Conservation (phyloP, 805 yeast species). For the Kazachstania psychrophila region DNA sequence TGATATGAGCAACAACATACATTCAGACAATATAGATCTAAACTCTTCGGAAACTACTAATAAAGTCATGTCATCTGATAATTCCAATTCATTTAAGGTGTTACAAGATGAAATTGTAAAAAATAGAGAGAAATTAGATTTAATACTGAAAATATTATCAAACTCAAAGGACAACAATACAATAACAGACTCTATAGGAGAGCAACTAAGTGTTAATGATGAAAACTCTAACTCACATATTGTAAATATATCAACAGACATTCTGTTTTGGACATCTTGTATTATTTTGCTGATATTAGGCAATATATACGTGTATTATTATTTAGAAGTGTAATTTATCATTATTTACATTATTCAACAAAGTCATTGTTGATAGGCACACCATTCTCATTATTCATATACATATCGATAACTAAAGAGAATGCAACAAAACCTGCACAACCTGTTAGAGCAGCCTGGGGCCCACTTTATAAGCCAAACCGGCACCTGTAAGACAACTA, state of each 20-base stretch:
- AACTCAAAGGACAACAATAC: no score
- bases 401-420: constrained; percentile 76
- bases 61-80: no score
- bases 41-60: no score
- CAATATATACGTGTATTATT: constrained; percentile 23
- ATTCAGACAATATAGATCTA: no score
- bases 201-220: no score
- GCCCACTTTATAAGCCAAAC: constrained; percentile 82
- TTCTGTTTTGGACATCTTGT: constrained; percentile 23
- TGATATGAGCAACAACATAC: not conserved
- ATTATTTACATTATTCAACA: constrained; percentile 38
- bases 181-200: no score
- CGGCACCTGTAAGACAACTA: constrained; percentile 96
- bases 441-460: constrained; percentile 81
- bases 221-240: not conserved
- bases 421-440: constrained; percentile 98
- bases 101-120: constrained; percentile 14
- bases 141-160: constrained; percentile 15
- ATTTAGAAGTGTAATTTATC: constrained; percentile 11
- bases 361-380: constrained; percentile 84
- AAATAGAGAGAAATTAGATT: constrained; percentile 22
- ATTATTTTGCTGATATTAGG: constrained; percentile 23
- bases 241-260: constrained; percentile 2
- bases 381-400: constrained; percentile 73
- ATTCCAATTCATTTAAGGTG: constrained; percentile 2